Evolutionary conservation across 306 rosid genomes (phyloP).

Genomic region (Cicer bijugum): DNA sequence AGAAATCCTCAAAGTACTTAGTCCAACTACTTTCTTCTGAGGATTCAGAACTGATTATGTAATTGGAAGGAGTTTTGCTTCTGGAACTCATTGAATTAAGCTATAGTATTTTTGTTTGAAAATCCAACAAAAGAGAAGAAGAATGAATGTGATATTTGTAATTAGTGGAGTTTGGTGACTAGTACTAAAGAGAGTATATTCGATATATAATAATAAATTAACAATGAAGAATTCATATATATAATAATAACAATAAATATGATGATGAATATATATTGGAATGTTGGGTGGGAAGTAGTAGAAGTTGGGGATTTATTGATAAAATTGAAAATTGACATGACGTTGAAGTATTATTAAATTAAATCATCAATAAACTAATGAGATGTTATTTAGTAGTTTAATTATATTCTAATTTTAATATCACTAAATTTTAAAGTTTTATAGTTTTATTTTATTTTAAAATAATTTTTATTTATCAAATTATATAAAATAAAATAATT

Average conservation of each 20-base stretch:
- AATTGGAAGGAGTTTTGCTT: slow-evolving; percentile 43
- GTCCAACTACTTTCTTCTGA: slow-evolving; percentile 91
- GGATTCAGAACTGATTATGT: slow-evolving; percentile 40
- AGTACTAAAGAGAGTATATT: slow-evolving; percentile 37
- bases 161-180: slow-evolving; percentile 46
- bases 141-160: slow-evolving; percentile 1
- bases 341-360: no score
- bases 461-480: no score
- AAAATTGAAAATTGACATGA: no score
- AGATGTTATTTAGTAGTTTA: no score
- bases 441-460: no score
- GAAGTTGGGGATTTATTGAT: neutral
- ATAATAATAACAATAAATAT: no score
- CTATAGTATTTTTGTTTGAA: neutral
- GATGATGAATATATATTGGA: slow-evolving; percentile 41
- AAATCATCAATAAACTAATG: no score
- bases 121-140: slow-evolving; percentile 12
- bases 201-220: neutral
- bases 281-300: slow-evolving; percentile 36
- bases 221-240: no score
- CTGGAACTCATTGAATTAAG: slow-evolving; percentile 48
- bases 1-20: slow-evolving; percentile 72
- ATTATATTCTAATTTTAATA: no score
- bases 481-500: no score
- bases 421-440: no score